A percentile compares a stretch with the other conserved stretches of the same genome.
Conservation (phyloP, 2,329 filamentous ascomycete species). For the Xylariaceae sp. region DNA sequence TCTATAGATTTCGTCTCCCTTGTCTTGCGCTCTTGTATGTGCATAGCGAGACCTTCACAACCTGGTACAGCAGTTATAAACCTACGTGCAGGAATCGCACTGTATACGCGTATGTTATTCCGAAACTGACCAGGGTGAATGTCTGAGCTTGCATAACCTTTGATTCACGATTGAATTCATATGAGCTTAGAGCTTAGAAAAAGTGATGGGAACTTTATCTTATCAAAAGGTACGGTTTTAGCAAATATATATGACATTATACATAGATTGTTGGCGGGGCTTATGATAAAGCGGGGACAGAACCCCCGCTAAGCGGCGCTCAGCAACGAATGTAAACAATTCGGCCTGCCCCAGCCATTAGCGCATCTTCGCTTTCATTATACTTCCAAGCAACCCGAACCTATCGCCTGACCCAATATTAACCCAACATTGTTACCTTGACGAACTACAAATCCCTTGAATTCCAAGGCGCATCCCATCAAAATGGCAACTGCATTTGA, state of each 20-base stretch:
- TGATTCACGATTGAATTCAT: neutral
- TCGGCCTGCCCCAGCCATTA: neutral
- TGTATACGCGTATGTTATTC: neutral
- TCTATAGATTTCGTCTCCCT: conserved; percentile 33
- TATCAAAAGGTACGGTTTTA: conserved; percentile 5
- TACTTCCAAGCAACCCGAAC: neutral
- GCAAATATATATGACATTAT: conserved; percentile 20
- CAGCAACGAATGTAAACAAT: conserved; percentile 41
- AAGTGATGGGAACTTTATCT: conserved; percentile 8
- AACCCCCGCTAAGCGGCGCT: conserved; percentile 16
- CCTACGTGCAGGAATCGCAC: neutral
- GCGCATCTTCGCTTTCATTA: neutral
- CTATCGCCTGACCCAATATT: neutral
- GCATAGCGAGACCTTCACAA: conserved; percentile 36
- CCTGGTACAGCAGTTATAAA: conserved; percentile 5
- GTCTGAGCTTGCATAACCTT: no score
- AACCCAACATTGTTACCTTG: neutral
- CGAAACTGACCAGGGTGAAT: neutral
- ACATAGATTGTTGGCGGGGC: neutral
- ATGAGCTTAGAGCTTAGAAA: neutral
- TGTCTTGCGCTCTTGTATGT: conserved; percentile 29
- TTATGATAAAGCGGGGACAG: neutral
- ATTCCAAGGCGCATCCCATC: neutral
- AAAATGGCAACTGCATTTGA: conserved; percentile 69
- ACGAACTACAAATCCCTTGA: neutral